These are phyloP conservation scores for Parastagonospora avenae DNA, from an alignment of 2,329 filamentous ascomycete species.

Conservation along the genomic window DNA sequence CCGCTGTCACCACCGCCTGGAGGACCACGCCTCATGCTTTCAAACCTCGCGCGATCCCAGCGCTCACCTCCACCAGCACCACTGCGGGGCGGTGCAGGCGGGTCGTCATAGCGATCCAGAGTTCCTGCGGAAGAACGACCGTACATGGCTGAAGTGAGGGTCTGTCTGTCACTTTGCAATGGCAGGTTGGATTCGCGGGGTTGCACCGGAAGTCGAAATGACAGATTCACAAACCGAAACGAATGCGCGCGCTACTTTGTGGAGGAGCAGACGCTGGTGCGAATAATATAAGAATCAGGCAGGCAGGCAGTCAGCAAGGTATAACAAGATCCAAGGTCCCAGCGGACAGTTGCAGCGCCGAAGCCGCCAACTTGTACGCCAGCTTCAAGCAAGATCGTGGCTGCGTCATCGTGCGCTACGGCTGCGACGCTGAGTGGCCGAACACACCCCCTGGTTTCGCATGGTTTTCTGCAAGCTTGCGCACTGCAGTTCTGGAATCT, in stretches of 20 bases:
- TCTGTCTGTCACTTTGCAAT: slow-evolving; percentile 4
- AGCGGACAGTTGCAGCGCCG: slow-evolving; percentile 15
- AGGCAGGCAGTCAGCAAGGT: slow-evolving; percentile 11
- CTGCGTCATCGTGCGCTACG: not conserved
- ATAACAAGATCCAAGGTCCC: slow-evolving; percentile 19
- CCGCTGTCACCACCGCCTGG: slow-evolving; percentile 54
- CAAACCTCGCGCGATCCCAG: slow-evolving; percentile 58
- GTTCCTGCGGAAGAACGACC: slow-evolving; percentile 49
- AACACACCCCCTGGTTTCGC: no score
- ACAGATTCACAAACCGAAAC: no score
- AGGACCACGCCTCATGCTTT: slow-evolving; percentile 46
- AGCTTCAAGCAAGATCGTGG: no score
- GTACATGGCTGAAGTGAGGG: slow-evolving; percentile 32
- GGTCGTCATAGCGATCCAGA: slow-evolving; percentile 49
- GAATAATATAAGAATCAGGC: slow-evolving; percentile 1
- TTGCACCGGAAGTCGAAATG: slow-evolving; percentile 1
- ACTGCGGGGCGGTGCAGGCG: slow-evolving; percentile 40
- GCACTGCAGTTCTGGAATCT: no score
- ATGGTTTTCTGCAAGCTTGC: no score
- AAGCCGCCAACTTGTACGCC: slow-evolving; percentile 16
- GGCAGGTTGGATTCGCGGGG: slow-evolving; percentile 5
- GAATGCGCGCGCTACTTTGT: not conserved
- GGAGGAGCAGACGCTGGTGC: not conserved
- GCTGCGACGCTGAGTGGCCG: no score
- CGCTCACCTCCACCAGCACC: slow-evolving; percentile 39